Evolutionary conservation across 169 alveolate genomes (phyloP).

Genomic region (Perkinsus olseni): DNA sequence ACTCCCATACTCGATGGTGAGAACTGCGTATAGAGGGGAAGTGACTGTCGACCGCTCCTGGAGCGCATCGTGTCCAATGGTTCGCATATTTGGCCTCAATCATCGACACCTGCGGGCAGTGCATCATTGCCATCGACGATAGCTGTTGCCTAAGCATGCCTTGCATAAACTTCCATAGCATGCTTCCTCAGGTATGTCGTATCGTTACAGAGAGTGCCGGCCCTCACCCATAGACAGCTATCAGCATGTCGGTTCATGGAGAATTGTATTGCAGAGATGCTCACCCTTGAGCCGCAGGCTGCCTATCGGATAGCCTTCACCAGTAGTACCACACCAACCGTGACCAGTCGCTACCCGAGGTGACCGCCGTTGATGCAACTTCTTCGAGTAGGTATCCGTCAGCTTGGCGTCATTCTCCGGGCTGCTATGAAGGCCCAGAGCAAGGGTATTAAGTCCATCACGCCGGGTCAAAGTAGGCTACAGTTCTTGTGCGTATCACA

Average conservation of each 20-base stretch:
- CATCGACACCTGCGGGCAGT: too few species aligned
- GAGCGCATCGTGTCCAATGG: too few species aligned
- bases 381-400: background rate
- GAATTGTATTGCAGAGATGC: background rate
- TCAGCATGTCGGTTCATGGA: background rate
- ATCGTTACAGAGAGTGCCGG: background rate
- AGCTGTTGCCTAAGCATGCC: too few species aligned
- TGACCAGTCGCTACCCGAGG: too few species aligned
- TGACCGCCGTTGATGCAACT: too few species aligned
- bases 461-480: background rate
- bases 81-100: too few species aligned
- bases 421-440: background rate
- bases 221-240: background rate
- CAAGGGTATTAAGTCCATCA: background rate
- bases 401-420: background rate
- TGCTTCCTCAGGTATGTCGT: background rate
- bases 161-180: too few species aligned
- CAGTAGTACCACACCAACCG: background rate
- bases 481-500: background rate
- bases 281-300: background rate
- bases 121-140: too few species aligned
- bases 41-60: too few species aligned
- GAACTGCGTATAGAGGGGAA: too few species aligned
- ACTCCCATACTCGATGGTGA: too few species aligned
- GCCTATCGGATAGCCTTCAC: background rate